Percentiles rank a stretch among this genome's conserved stretches.
phyloP scores from a whole-genome alignment of 139 green algal genomes.

The Coccomyxa sp. region DNA sequence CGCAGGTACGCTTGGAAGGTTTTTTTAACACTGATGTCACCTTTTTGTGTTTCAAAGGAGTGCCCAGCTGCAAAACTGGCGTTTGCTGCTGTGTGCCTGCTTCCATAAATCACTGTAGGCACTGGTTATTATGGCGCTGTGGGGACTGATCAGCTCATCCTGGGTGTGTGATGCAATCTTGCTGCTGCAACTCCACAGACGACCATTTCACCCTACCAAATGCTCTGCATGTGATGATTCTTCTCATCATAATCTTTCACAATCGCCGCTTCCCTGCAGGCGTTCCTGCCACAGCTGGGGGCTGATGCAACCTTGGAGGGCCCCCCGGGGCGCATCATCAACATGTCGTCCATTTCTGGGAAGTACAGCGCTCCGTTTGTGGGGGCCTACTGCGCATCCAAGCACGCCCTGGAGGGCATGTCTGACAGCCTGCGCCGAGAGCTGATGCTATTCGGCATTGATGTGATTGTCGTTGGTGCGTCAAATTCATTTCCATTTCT shows the following conservation, averaged over 20 bases:
- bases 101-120: too few species aligned
- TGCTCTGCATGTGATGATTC: too few species aligned
- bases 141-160: too few species aligned
- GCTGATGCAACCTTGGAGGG: neutral
- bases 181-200: too few species aligned
- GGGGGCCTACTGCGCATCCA: constrained; percentile 9
- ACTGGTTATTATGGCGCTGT: too few species aligned
- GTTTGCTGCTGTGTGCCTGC: too few species aligned
- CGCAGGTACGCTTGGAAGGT: neutral
- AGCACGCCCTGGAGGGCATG: constrained; percentile 9
- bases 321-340: constrained; percentile 6
- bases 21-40: neutral
- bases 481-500: too few species aligned
- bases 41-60: neutral
- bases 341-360: constrained; percentile 5
- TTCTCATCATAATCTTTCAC: too few species aligned
- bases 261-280: neutral
- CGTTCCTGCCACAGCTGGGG: constrained; percentile 12
- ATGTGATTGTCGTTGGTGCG: constrained; percentile 2
- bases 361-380: constrained; percentile 8
- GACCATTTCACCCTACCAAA: too few species aligned
- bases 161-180: too few species aligned
- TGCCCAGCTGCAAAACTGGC: neutral
- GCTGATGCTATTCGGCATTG: constrained; percentile 10
- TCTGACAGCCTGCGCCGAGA: constrained; percentile 4